Conservation (phyloP, 2,329 filamentous ascomycete species). For the Colletotrichum magnum region DNA sequence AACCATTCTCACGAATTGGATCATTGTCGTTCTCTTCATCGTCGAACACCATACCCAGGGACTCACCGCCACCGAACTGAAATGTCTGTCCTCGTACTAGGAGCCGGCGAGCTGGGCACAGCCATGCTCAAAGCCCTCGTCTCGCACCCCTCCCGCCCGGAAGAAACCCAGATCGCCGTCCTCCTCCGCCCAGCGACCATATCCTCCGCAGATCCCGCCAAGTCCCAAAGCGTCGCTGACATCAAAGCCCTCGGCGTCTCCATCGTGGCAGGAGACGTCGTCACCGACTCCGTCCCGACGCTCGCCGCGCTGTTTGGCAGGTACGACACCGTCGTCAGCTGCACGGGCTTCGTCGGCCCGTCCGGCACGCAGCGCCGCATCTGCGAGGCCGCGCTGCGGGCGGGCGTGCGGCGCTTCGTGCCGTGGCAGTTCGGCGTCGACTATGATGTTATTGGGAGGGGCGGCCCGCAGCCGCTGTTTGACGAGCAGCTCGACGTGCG, state of each 20-base stretch:
- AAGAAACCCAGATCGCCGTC: conserved; percentile 60
- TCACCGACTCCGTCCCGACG: conserved; percentile 50
- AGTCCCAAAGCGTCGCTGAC: conserved; percentile 50
- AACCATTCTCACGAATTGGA: background rate
- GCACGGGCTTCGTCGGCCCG: conserved; percentile 71
- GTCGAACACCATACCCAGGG: background rate
- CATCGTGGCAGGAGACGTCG: conserved; percentile 62
- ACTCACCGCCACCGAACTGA: background rate
- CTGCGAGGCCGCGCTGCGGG: conserved; percentile 66
- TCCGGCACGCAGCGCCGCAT: conserved; percentile 71
- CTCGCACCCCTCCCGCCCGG: conserved; percentile 57
- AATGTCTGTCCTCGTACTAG: conserved; percentile 69
- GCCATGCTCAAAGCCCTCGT: conserved; percentile 67
- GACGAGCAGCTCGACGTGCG: conserved; percentile 77
- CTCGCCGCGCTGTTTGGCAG: conserved; percentile 59
- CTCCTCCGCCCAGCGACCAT: conserved; percentile 67
- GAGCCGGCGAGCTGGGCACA: conserved; percentile 76
- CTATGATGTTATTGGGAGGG: conserved; percentile 74
- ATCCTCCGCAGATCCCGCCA: conserved; percentile 53
- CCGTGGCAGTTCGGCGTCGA: conserved; percentile 84
- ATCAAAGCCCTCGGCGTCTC: conserved; percentile 55
- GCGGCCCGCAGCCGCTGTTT: conserved; percentile 74
- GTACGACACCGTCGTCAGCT: conserved; percentile 71
- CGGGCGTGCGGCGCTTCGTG: conserved; percentile 66
- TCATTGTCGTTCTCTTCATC: no score